These are phyloP conservation scores for Trichoderma sp. DNA, from an alignment of 2,329 filamentous ascomycete genomes.

Conservation along the genomic window DNA sequence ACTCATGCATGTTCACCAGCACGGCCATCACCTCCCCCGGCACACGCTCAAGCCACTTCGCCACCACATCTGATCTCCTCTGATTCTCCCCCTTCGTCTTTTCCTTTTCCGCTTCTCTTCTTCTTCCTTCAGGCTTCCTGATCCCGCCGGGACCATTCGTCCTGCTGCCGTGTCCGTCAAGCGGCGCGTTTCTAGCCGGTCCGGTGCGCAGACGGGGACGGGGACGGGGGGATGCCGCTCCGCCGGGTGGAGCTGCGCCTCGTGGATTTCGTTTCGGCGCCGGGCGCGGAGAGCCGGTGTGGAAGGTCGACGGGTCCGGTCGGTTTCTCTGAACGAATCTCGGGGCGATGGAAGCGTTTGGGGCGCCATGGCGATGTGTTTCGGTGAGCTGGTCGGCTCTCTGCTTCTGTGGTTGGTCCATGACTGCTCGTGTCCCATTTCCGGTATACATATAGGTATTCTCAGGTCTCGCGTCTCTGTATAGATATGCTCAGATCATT, in stretches of 20 bases:
- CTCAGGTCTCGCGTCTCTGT: not conserved
- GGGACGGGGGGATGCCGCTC: too few relatives aligned
- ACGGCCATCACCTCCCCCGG: slow-evolving; percentile 27
- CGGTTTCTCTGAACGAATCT: not conserved
- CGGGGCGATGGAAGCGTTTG: not conserved
- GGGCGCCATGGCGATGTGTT: not conserved
- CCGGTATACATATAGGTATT: too few relatives aligned
- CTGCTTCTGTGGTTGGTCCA: not conserved
- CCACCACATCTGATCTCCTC: not conserved
- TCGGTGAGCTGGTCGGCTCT: not conserved
- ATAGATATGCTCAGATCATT: not conserved
- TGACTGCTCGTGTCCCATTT: not conserved
- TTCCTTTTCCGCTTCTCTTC: not conserved
- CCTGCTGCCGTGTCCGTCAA: too few relatives aligned
- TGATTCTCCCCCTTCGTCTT: not conserved
- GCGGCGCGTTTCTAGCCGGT: not conserved
- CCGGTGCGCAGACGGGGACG: not conserved
- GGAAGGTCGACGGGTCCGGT: not conserved
- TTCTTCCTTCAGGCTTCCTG: too few relatives aligned
- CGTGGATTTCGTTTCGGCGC: not conserved
- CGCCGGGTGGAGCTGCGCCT: not conserved
- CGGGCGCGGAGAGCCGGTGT: not conserved
- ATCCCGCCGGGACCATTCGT: too few relatives aligned
- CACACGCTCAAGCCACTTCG: slow-evolving; percentile 7
- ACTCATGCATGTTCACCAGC: slow-evolving; percentile 34